These are phyloP conservation scores for Chlorencoelia australis DNA, from an alignment of 2,329 filamentous ascomycete genomes.

Conservation along the genomic window DNA sequence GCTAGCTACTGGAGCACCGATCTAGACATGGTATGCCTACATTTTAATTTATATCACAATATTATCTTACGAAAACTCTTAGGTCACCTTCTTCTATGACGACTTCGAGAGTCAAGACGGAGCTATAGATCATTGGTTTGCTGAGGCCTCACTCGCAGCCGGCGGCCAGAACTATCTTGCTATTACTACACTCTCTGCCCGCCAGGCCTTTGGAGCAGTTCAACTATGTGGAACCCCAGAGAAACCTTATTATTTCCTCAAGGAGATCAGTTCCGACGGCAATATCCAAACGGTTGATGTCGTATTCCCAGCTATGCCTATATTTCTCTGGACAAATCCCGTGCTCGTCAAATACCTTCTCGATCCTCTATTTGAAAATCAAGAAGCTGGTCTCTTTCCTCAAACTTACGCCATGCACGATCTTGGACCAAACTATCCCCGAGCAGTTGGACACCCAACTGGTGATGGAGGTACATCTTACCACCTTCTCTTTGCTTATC, in stretches of 20 bases:
- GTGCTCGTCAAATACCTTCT: slow-evolving; percentile 47
- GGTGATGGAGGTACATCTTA: slow-evolving; percentile 43
- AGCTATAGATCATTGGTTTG: slow-evolving; percentile 61
- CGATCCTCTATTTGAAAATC: slow-evolving; percentile 56
- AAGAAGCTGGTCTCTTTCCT: slow-evolving; percentile 56
- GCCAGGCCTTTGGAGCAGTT: slow-evolving; percentile 70
- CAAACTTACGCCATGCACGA: slow-evolving; percentile 66
- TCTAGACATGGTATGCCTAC: slow-evolving; percentile 39
- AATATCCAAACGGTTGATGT: slow-evolving; percentile 85
- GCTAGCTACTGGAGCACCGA: slow-evolving; percentile 59
- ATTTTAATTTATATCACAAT: background rate
- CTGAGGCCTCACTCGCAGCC: slow-evolving; percentile 53
- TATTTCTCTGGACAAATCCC: slow-evolving; percentile 74
- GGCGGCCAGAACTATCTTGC: slow-evolving; percentile 66
- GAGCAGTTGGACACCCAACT: slow-evolving; percentile 57
- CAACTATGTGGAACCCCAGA: slow-evolving; percentile 61
- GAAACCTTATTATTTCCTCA: slow-evolving; percentile 68
- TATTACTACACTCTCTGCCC: slow-evolving; percentile 67
- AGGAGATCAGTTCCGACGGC: slow-evolving; percentile 82
- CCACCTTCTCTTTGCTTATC: background rate
- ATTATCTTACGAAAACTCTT: slow-evolving; percentile 19
- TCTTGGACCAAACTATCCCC: slow-evolving; percentile 58
- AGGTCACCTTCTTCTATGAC: slow-evolving; percentile 62
- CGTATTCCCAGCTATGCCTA: slow-evolving; percentile 74
- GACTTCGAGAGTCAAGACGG: slow-evolving; percentile 58